Base-by-base conservation (phyloP, 2,329 filamentous ascomycete species). In the Pleurostoma richardsiae region DNA sequence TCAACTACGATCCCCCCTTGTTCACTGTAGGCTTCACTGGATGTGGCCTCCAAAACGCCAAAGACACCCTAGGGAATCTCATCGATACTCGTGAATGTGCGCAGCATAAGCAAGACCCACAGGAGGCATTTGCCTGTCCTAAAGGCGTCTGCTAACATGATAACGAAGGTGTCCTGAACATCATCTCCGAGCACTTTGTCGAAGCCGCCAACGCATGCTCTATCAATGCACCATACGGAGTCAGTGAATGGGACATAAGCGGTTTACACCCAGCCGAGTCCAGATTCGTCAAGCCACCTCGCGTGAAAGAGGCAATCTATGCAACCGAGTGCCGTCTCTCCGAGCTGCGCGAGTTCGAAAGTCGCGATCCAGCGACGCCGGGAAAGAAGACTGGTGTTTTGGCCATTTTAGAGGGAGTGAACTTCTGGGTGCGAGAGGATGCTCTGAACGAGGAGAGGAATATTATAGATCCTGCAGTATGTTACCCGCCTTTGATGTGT, bases 371-470 rank as follows among this genome's bases (percentile, higher is more conserved):
- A 10, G 69, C 67, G 1, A 79, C 71, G 3, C 78, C 79, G 0
- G 82, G 79, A 2, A 85, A 85, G 67, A 85, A 80, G 66, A 83
- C 82, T 0, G 80, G 81, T 1, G 79, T 82, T 4, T 54, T 86
- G 47, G 81, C 73, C 1, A 75, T 87, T 39, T 71, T 87, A 7
- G 83, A 88, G 59, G 84, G 84, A 0, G 77, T 84, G 28, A 74
- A 77, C 28, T 88, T 88, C 55, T 87, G 84, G 82, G 82, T 77
- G 2, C 63, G 83, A 40, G 84, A 87, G 56, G 84, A 88, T 67
- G 83, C 83, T 3, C 72, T 86, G 47, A 82, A 86, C 55, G 72
- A 82, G 56, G 77, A 82, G 5, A 76, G 71, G 54, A 83, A 79
- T 50, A 56, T 82, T 42, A 70, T 88, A 50, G 81, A 87, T 65